A percentile compares a stretch with the other conserved stretches of the same genome.
phyloP scores from a whole-genome alignment of 2,329 filamentous ascomycete species.

The Stagonosporopsis tanaceti region DNA sequence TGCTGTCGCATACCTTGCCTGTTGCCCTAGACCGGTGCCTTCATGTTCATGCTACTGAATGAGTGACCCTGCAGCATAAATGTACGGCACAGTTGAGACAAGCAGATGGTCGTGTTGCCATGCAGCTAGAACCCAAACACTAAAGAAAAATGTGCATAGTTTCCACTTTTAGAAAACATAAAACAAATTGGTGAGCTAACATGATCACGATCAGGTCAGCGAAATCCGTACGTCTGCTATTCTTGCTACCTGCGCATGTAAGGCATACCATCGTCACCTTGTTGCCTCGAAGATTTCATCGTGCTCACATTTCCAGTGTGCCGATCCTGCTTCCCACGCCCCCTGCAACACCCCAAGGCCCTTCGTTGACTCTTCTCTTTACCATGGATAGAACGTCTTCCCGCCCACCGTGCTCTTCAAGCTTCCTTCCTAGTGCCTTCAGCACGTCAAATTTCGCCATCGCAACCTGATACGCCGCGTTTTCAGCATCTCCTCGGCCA shows the following conservation, averaged over 20 bases:
- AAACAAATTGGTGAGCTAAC: neutral
- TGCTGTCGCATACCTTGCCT: no score
- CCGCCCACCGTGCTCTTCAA: constrained; percentile 51
- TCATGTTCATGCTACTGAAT: no score
- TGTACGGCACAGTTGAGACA: no score
- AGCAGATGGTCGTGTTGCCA: no score
- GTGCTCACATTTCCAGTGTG: constrained; percentile 50
- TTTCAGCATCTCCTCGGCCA: constrained; percentile 64
- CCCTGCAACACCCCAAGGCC: constrained; percentile 52
- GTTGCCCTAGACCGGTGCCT: no score
- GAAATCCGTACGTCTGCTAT: neutral
- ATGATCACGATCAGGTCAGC: neutral
- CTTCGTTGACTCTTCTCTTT: constrained; percentile 52
- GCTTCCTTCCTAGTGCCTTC: constrained; percentile 55
- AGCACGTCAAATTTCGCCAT: constrained; percentile 66
- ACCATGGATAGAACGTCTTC: constrained; percentile 54
- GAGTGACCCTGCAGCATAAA: no score
- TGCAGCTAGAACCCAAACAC: neutral
- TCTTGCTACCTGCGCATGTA: neutral
- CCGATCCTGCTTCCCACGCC: constrained; percentile 56
- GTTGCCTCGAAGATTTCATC: neutral
- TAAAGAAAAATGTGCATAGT: neutral
- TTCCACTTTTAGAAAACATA: neutral
- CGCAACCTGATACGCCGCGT: constrained; percentile 65
- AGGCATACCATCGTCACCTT: neutral